Percentiles rank a stretch among this genome's conserved stretches.
phyloP scores from a whole-genome alignment of 2,329 filamentous ascomycete species.

The Colletotrichum salicis region DNA sequence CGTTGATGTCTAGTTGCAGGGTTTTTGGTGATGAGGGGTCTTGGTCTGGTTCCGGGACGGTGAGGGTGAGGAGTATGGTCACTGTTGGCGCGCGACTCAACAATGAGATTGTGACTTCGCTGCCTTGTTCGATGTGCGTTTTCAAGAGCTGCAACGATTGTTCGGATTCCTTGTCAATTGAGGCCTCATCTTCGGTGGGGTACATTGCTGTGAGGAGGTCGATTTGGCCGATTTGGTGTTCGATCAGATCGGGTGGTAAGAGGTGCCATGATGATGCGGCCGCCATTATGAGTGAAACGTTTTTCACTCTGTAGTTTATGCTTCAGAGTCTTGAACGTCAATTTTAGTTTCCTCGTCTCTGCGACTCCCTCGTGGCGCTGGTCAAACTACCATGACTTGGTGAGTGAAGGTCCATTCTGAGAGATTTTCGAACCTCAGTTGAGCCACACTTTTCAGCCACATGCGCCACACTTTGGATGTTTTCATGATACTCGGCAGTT shows the following conservation, averaged over 20 bases:
- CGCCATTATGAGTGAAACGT: constrained; percentile 4
- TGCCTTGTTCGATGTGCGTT: neutral
- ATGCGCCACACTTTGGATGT: neutral
- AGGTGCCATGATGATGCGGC: constrained; percentile 19
- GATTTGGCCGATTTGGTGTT: constrained; percentile 59
- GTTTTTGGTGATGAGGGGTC: constrained; percentile 7
- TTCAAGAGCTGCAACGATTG: neutral
- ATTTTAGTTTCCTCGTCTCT: too few relatives aligned
- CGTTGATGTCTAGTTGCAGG: constrained; percentile 47
- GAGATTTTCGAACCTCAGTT: neutral
- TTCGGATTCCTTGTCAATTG: constrained; percentile 12
- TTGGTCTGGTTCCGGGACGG: constrained; percentile 34
- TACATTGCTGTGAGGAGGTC: constrained; percentile 66
- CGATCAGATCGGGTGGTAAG: constrained; percentile 56
- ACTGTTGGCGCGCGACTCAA: constrained; percentile 21
- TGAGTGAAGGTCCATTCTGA: neutral
- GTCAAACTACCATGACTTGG: neutral
- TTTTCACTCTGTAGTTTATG: neutral
- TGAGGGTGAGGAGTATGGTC: constrained; percentile 42
- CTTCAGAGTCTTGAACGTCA: too few relatives aligned
- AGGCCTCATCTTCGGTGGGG: constrained; percentile 46
- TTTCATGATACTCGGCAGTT: neutral
- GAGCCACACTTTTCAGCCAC: constrained; percentile 6
- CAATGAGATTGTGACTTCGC: neutral
- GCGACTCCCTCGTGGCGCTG: neutral